These are phyloP conservation scores for Cercospora berteroae DNA, from an alignment of 2,329 filamentous ascomycete genomes.

Conservation along the genomic window DNA sequence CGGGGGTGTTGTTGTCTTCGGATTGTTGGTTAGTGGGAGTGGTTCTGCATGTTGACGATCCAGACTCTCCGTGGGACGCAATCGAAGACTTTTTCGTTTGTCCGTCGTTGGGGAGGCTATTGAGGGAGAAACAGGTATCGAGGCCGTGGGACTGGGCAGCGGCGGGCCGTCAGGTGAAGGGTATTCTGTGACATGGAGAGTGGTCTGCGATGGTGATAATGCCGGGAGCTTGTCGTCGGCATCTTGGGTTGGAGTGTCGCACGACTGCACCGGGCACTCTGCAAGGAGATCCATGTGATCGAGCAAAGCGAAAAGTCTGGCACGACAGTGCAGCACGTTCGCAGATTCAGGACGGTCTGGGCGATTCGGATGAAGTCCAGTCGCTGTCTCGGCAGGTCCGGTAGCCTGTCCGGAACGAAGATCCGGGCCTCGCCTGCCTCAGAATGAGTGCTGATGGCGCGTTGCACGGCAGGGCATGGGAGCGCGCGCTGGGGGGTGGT, in stretches of 20 bases:
- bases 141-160: constrained; percentile 1
- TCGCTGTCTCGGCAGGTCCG: constrained; percentile 9
- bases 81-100: constrained; percentile 24
- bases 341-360: constrained; percentile 21
- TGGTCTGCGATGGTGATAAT: constrained; percentile 22
- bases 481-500: background rate
- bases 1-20: constrained; percentile 16
- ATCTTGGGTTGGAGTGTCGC: constrained; percentile 19
- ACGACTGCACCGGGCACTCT: constrained; percentile 13
- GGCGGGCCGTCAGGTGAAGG: constrained; percentile 7
- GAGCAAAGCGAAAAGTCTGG: constrained; percentile 17
- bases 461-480: background rate
- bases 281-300: constrained; percentile 27
- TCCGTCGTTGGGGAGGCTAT: constrained; percentile 13
- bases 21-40: constrained; percentile 20
- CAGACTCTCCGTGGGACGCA: constrained; percentile 19
- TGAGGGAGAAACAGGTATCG: constrained; percentile 14
- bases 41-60: constrained; percentile 26
- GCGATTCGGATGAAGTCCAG: constrained; percentile 19
- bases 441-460: constrained; percentile 12
- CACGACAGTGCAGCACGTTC: constrained; percentile 24
- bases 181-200: constrained; percentile 14
- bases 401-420: constrained; percentile 6
- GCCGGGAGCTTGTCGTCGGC: constrained; percentile 19
- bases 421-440: constrained; percentile 10